A percentile compares a stretch with the other conserved stretches of the same genome.
Conservation (phyloP, 176 grass and related monocot genomes). For the Musa schizocarpa region DNA sequence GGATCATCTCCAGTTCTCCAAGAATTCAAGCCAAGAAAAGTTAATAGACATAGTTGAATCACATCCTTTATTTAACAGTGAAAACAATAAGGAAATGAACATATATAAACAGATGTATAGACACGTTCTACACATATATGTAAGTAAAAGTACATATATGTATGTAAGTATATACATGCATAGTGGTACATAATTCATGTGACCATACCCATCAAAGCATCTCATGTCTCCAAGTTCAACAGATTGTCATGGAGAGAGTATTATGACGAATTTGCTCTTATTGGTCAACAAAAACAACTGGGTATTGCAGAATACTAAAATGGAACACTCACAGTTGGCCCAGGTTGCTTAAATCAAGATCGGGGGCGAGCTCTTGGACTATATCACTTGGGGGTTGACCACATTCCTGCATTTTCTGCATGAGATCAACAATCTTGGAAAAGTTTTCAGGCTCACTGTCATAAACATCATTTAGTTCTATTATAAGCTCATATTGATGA, state of each 20-base stretch:
- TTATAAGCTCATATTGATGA: constrained; percentile 66
- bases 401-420: constrained; percentile 98
- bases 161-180: too few species aligned
- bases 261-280: neutral
- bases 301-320: neutral
- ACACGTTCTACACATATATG: too few species aligned
- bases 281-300: neutral
- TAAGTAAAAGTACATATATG: too few species aligned
- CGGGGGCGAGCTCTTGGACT: constrained; percentile 76
- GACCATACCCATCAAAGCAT: neutral
- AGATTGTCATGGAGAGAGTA: neutral
- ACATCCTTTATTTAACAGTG: too few species aligned
- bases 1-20: too few species aligned
- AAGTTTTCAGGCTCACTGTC: constrained; percentile 81
- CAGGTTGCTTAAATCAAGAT: constrained; percentile 71
- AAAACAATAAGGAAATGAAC: too few species aligned
- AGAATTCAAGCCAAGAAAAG: too few species aligned
- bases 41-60: too few species aligned
- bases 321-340: constrained; percentile 70
- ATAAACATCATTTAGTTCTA: constrained; percentile 70
- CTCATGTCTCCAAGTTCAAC: neutral
- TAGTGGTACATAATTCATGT: neutral
- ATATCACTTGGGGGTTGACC: constrained; percentile 93
- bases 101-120: too few species aligned
- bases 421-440: constrained; percentile 74